These are phyloP conservation scores for Botryotinia globosa DNA, from an alignment of 2,329 filamentous ascomycete genomes.

Conservation along the genomic window DNA sequence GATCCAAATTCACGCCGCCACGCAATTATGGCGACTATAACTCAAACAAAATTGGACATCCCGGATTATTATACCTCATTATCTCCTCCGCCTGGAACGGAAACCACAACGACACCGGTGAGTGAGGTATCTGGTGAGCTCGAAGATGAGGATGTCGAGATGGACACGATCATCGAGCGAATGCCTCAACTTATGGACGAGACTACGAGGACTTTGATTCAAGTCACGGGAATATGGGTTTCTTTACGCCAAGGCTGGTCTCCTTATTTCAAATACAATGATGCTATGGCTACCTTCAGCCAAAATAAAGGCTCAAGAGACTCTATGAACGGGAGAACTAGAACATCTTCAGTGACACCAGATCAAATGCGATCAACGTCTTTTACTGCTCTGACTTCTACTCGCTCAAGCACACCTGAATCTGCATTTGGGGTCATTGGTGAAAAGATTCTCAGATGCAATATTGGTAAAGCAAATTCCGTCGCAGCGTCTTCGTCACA, in stretches of 20 bases:
- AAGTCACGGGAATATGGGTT: constrained; percentile 53
- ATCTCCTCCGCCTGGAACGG: constrained; percentile 48
- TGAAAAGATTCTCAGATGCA: constrained; percentile 30
- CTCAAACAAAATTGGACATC: constrained; percentile 62
- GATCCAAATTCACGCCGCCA: constrained; percentile 66
- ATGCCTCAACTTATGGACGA: constrained; percentile 44
- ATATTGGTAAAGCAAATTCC: constrained; percentile 24
- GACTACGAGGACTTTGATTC: constrained; percentile 48
- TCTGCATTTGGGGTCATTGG: constrained; percentile 27
- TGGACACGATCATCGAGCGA: constrained; percentile 35
- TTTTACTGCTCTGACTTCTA: constrained; percentile 9
- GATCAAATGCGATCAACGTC: constrained; percentile 26
- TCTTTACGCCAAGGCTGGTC: constrained; percentile 47
- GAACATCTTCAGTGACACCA: constrained; percentile 34
- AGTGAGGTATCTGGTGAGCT: constrained; percentile 22
- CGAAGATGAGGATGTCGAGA: constrained; percentile 11
- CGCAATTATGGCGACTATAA: constrained; percentile 70
- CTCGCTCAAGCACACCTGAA: constrained; percentile 31
- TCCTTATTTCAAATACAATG: constrained; percentile 41
- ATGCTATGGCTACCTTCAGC: constrained; percentile 26
- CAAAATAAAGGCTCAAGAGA: constrained; percentile 19
- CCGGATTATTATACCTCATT: constrained; percentile 64
- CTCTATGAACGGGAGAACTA: constrained; percentile 22
- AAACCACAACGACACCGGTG: constrained; percentile 39
- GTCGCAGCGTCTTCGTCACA: constrained; percentile 18